Evolutionary conservation across 495 filamentous ascomycete species (phyloP).

Genomic region (Penicillium robsamsonii): DNA sequence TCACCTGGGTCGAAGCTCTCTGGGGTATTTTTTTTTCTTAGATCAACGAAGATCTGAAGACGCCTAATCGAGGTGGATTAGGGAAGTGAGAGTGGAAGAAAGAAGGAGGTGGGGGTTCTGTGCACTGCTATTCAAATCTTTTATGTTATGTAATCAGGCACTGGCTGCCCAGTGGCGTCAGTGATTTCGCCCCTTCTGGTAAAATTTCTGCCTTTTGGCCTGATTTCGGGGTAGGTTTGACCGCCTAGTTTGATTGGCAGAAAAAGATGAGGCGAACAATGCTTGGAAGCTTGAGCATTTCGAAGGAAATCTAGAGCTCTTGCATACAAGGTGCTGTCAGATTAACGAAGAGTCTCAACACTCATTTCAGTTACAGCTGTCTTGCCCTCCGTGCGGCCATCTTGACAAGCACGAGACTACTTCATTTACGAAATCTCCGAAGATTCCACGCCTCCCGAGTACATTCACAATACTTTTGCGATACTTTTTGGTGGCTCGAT

Average conservation of each 20-base stretch:
- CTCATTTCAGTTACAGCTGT: neutral
- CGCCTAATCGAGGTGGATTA: constrained; percentile 10
- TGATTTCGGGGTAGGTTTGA: constrained; percentile 13
- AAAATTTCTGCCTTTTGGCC: neutral
- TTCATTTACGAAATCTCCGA: neutral
- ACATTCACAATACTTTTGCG: neutral
- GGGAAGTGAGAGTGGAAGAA: constrained; percentile 16
- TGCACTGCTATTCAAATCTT: constrained; percentile 25
- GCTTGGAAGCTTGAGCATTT: neutral
- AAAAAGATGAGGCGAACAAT: constrained; percentile 15
- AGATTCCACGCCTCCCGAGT: neutral
- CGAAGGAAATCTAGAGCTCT: neutral
- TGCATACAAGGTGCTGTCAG: neutral
- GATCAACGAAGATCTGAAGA: constrained; percentile 17
- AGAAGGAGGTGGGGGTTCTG: constrained; percentile 22
- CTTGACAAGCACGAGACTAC: constrained; percentile 5
- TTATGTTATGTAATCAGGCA: constrained; percentile 36
- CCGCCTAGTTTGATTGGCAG: constrained; percentile 20
- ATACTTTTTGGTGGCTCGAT: neutral
- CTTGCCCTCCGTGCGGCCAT: neutral
- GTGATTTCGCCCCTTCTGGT: constrained; percentile 10
- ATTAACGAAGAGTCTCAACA: neutral
- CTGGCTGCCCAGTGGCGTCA: constrained; percentile 18
- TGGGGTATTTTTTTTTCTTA: constrained; percentile 5
- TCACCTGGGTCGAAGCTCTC: constrained; percentile 28